Base-by-base conservation (phyloP, 345 rosid species). In the Citrus australasica region DNA sequence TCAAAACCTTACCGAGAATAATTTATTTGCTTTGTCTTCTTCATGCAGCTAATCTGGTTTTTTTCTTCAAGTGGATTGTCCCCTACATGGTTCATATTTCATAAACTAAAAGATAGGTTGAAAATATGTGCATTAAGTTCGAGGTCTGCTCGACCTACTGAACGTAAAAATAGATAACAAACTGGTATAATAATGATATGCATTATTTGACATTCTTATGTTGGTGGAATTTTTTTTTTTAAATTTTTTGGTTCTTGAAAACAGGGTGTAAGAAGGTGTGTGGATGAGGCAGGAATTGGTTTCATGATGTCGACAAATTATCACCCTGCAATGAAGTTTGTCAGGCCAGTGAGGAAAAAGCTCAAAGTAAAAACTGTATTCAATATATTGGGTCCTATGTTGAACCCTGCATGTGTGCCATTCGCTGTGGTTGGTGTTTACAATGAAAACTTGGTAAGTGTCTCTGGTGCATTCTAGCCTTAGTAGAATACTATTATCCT, bases 251-350 rank as follows among this genome's bases (percentile, higher is more conserved):
- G 58, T 56, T 61, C n/a, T 48, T 85, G 62, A 69, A 79, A 61
- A 35, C 59, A 92, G 86, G 98, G 93, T 33, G 80, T 94, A 79
- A 84, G 67, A 77, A 90, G 85, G 67, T 96, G 98, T 82, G 92
- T 94, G 68, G 90, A 90, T 79, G 94, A 92, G 87, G 91, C 80
- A 30, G 98, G 99, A 72, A 90, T 96, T 60, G 97, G 92, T 77
- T 96, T 96, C 79, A 96, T 96, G 98, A 90, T 94, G 98, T 61
- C 94, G 55, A 92, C 98, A 30, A 84, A 76, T 68, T 96, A 92
- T 80, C 99, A 96, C 83, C 98, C 98, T 9, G 94, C 93, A 42
- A 96, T 96, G 99, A 87, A 90, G 91, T 88, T 86, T 68, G 98
- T 97, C 71, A 82, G 92, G 69, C 91, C 93, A 67, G 96, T 94